Base-by-base conservation (phyloP, 148 eudicot species). In the Vaccinium macrocarpon region DNA sequence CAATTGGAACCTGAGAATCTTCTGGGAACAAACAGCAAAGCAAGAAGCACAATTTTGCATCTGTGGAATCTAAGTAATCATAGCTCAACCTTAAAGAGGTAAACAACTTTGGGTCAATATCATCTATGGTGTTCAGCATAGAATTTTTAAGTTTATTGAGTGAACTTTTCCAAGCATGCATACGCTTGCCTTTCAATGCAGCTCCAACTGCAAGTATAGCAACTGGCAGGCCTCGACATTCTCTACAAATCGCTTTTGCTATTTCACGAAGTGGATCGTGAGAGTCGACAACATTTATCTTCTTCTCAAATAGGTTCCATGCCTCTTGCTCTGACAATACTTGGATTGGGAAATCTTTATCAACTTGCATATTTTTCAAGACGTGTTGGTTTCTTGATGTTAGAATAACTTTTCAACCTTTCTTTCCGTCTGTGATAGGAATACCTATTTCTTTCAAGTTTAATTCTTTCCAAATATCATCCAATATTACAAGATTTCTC, bases 171-270 rank as follows among this genome's bases (percentile, higher is more conserved):
- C 86, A 86, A 2, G 6, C 42, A 35, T 4, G 1, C 52, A 18
- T 16, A 0, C 10, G 1, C 74, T 83, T 29, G 13, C 14, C 23
- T 80, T 51, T 72, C 16, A 86, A 16, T 75, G 86, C 84, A 27
- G 51, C 62, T 38, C 81, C 84, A 21, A 83, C 80, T 57, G 88
- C 79, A 12, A 13, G 23, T 42, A 86, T 76, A 2, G 82, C 80
- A 11, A 86, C 46, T 0, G 88, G 86, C 49, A 86, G 61, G 32
- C 88, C 81, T 29, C 16, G 32, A 35, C 86, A 83, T 61, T 86
- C 77, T 6, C 57, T 14, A 59, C 81, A 84, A 21, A 86, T 84
- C 11, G 18, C 13, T 3, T 14, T 2, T 1, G 52, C 81, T 16
- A 73, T 0, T 2, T 25, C 5, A 46, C 23, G 25, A 6, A 79